Evolutionary conservation across 2,329 filamentous ascomycete genomes (phyloP).

Genomic region (Shiraia sp.): DNA sequence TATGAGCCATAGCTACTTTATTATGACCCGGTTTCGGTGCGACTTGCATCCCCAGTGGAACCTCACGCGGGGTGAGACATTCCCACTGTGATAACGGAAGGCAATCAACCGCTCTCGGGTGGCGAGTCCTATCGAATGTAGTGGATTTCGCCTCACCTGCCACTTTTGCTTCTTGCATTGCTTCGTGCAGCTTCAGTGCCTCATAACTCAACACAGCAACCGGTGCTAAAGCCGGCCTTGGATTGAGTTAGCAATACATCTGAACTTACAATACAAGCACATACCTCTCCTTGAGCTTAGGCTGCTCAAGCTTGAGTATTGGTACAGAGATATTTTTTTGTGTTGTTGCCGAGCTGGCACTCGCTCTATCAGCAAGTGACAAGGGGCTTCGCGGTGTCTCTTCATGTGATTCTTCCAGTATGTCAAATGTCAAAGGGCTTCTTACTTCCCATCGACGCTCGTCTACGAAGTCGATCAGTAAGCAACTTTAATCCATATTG

Average conservation of each 20-base stretch:
- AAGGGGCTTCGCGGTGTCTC: constrained; percentile 27
- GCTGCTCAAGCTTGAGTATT: neutral
- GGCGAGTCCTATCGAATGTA: constrained; percentile 13
- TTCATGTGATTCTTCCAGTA: constrained; percentile 26
- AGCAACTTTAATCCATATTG: neutral
- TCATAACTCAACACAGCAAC: constrained; percentile 20
- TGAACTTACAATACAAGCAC: no score
- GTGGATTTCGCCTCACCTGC: constrained; percentile 6
- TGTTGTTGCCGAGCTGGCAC: constrained; percentile 20
- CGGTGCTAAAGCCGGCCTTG: neutral
- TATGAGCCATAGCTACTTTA: constrained; percentile 21
- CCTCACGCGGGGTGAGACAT: constrained; percentile 29
- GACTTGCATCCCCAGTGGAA: constrained; percentile 21
- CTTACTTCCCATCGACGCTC: constrained; percentile 31
- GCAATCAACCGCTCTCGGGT: constrained; percentile 22
- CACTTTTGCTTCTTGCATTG: constrained; percentile 5
- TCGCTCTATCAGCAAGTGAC: constrained; percentile 29
- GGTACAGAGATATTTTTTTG: constrained; percentile 6
- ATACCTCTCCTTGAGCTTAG: constrained; percentile 9
- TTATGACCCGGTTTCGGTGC: constrained; percentile 15
- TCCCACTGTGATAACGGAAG: constrained; percentile 41
- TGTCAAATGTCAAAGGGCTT: constrained; percentile 21
- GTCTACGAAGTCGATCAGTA: constrained; percentile 22
- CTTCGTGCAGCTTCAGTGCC: constrained; percentile 23
- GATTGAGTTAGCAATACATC: neutral